A percentile compares a stretch with the other conserved stretches of the same genome.
phyloP scores from a whole-genome alignment of 2,329 filamentous ascomycete species.

The Paracoccidioides brasiliensis region DNA sequence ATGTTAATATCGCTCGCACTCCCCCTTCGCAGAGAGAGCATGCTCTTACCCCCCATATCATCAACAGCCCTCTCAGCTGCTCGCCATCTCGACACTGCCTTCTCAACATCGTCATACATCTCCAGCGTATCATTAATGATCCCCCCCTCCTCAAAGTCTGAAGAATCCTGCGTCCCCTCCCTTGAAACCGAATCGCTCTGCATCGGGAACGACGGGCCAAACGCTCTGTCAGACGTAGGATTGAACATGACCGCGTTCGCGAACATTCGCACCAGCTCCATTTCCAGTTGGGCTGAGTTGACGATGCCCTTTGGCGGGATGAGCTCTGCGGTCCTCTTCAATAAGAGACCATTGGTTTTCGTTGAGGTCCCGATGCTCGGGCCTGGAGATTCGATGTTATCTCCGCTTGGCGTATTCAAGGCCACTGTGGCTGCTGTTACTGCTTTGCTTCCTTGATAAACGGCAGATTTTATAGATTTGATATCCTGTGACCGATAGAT shows the following conservation, averaged over 20 bases:
- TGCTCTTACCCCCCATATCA: conserved; percentile 24
- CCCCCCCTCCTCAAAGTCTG: conserved; percentile 61
- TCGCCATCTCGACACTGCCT: conserved; percentile 61
- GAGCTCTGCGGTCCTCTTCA: conserved; percentile 56
- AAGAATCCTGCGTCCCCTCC: conserved; percentile 43
- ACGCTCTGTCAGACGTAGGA: conserved; percentile 60
- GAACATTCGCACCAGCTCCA: conserved; percentile 91
- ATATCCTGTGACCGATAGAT: conserved; percentile 65
- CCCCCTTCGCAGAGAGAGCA: conserved; percentile 24
- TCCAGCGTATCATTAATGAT: conserved; percentile 76
- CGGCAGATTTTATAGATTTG: conserved; percentile 62
- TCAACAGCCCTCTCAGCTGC: conserved; percentile 46
- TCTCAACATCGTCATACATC: conserved; percentile 82
- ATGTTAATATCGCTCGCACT: conserved; percentile 27
- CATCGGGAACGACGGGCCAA: conserved; percentile 47
- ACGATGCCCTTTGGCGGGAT: conserved; percentile 81
- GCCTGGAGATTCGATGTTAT: conserved; percentile 39
- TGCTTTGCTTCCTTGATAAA: conserved; percentile 38
- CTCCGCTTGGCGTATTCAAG: conserved; percentile 51
- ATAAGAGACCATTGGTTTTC: conserved; percentile 30
- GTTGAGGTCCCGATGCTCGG: conserved; percentile 17
- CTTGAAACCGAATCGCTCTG: conserved; percentile 28
- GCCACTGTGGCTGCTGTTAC: conserved; percentile 38
- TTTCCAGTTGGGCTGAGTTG: conserved; percentile 83
- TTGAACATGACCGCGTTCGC: conserved; percentile 99